These are phyloP conservation scores for Omphalea diandra DNA, from an alignment of 441 rosid species.

Conservation along the genomic window DNA sequence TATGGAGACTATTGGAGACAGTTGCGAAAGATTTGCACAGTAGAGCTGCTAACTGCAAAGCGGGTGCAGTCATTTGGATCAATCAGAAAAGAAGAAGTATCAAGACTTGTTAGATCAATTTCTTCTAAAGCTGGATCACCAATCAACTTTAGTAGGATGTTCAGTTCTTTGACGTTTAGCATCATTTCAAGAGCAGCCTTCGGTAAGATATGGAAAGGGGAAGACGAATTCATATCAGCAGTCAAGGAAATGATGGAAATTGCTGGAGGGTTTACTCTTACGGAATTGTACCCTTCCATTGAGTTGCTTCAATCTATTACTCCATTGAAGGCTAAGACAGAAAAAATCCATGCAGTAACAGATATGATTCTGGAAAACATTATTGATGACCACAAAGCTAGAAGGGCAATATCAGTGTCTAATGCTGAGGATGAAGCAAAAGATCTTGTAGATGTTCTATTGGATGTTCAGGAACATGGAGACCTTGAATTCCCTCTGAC, in stretches of 20 bases:
- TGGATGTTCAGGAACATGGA: conserved; percentile 12
- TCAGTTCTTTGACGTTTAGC: not conserved
- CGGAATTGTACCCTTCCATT: not conserved
- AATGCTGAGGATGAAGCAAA: not conserved
- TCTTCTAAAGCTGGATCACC: not conserved
- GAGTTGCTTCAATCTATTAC: not conserved
- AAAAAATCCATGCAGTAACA: not conserved
- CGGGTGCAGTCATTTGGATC: not conserved
- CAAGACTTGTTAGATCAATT: not conserved
- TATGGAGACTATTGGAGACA: conserved; percentile 1
- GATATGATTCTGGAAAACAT: not conserved
- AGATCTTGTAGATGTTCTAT: conserved; percentile 19
- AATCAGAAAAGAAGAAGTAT: not conserved
- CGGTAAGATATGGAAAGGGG: conserved; percentile 2
- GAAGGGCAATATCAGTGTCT: not conserved
- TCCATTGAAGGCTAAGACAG: not conserved
- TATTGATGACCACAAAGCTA: not conserved
- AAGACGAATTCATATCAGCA: not conserved
- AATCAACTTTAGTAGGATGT: not conserved
- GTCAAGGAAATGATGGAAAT: not conserved
- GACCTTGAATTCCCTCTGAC: conserved; percentile 16
- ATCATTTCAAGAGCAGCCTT: not conserved
- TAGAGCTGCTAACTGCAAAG: not conserved
- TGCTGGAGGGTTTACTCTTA: not conserved
- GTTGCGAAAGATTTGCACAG: not conserved